phyloP scores from a whole-genome alignment of 176 grass and related monocot species.

The Miscanthus lutarioriparius region DNA sequence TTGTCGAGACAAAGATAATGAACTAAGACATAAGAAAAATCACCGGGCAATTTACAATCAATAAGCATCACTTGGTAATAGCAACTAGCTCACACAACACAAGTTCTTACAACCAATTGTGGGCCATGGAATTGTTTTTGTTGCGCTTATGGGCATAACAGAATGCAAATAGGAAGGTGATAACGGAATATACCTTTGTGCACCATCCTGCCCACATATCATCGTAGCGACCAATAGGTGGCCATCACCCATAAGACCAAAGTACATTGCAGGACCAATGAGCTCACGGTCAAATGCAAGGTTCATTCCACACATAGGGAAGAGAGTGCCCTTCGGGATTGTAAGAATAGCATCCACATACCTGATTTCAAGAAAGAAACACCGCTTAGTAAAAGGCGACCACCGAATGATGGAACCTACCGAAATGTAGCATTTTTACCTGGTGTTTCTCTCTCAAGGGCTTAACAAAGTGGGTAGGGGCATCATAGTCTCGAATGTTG shows the following conservation, averaged over 20 bases:
- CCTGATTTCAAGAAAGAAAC: slow-evolving; percentile 41
- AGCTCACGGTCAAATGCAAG: slow-evolving; percentile 75
- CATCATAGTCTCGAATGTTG: slow-evolving; percentile 76
- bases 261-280: slow-evolving; percentile 83
- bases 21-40: neutral
- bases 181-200: slow-evolving; percentile 45
- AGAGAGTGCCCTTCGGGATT: slow-evolving; percentile 66
- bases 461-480: slow-evolving; percentile 75
- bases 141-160: neutral
- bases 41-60: neutral
- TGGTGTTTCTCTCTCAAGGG: slow-evolving; percentile 61
- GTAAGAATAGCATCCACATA: slow-evolving; percentile 74
- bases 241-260: slow-evolving; percentile 75
- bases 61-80: neutral
- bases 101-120: neutral
- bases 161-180: neutral
- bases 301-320: slow-evolving; percentile 85
- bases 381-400: neutral
- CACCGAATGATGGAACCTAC: neutral
- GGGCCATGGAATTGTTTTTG: neutral
- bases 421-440: slow-evolving; percentile 22
- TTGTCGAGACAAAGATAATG: neutral
- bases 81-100: neutral
- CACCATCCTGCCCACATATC: slow-evolving; percentile 90
- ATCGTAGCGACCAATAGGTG: slow-evolving; percentile 77